These are phyloP conservation scores for Omphalotus guepiniiformis DNA, from an alignment of 768 basidiomycete genomes.

Conservation along the genomic window DNA sequence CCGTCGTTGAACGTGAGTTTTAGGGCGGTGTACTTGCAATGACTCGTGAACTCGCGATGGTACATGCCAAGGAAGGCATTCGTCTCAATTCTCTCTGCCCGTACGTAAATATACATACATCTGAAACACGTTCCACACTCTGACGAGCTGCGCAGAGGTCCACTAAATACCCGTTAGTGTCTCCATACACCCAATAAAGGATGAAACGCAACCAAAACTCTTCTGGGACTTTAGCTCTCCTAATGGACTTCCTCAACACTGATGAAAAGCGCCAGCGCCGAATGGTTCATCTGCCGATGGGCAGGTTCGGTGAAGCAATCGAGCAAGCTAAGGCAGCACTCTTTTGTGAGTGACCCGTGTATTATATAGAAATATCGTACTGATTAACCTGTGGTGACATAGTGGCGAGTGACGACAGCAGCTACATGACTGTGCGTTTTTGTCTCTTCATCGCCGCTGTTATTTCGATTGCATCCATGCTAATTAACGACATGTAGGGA, in stretches of 20 bases:
- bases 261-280: slow-evolving; percentile 91
- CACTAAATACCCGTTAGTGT: slow-evolving; percentile 85
- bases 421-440: slow-evolving; percentile 82
- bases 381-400: neutral
- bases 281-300: slow-evolving; percentile 91
- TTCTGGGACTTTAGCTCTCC: slow-evolving; percentile 58
- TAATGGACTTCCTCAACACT: slow-evolving; percentile 98
- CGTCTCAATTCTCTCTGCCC: slow-evolving; percentile 95
- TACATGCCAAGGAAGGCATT: slow-evolving; percentile 96
- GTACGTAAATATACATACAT: slow-evolving; percentile 40
- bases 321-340: slow-evolving; percentile 91
- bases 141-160: slow-evolving; percentile 55
- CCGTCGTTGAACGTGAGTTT: too few relatives aligned
- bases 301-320: slow-evolving; percentile 94
- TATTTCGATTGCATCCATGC: neutral
- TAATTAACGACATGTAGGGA: slow-evolving; percentile 40
- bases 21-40: slow-evolving; percentile 97
- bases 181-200: slow-evolving; percentile 3
- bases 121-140: slow-evolving; percentile 6
- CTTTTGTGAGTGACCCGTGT: slow-evolving; percentile 65
- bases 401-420: slow-evolving; percentile 94
- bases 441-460: neutral
- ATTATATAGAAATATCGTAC: neutral
- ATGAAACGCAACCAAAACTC: too few relatives aligned
- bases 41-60: slow-evolving; percentile 97